Conservation (phyloP, 495 filamentous ascomycete genomes). For the Penicillium verhagenii region DNA sequence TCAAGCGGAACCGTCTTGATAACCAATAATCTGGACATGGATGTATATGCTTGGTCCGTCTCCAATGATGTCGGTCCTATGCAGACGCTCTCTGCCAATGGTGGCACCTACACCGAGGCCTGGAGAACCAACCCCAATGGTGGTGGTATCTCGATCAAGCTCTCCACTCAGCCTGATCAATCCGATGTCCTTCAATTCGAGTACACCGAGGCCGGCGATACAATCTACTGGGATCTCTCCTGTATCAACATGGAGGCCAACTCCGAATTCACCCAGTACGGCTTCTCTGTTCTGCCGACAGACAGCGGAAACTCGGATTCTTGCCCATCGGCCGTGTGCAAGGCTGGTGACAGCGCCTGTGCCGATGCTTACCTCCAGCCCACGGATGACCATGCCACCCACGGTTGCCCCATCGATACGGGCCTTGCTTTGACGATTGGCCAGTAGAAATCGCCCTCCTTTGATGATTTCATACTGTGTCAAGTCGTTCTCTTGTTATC, state of each 20-base stretch:
- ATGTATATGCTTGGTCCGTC: slow-evolving; percentile 46
- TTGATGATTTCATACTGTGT: not conserved
- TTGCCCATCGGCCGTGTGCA: slow-evolving; percentile 41
- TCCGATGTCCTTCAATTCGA: slow-evolving; percentile 47
- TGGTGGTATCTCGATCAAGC: slow-evolving; percentile 47
- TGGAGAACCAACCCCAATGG: slow-evolving; percentile 40
- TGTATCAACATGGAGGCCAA: slow-evolving; percentile 41
- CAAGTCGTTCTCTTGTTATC: slow-evolving; percentile 3
- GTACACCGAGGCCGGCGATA: slow-evolving; percentile 38
- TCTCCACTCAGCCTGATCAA: slow-evolving; percentile 28
- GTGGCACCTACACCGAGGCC: slow-evolving; percentile 35
- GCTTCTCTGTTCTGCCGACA: slow-evolving; percentile 40
- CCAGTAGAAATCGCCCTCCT: slow-evolving; percentile 24
- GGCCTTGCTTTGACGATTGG: slow-evolving; percentile 37
- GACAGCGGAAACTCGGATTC: slow-evolving; percentile 12
- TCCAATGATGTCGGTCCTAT: slow-evolving; percentile 26
- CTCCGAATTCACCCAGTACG: slow-evolving; percentile 42
- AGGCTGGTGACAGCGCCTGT: slow-evolving; percentile 37
- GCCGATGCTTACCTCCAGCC: slow-evolving; percentile 43
- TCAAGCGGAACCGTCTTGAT: slow-evolving; percentile 33
- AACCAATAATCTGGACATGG: slow-evolving; percentile 38
- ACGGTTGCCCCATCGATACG: slow-evolving; percentile 46
- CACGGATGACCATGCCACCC: slow-evolving; percentile 45
- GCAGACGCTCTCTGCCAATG: slow-evolving; percentile 29
- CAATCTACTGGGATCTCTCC: slow-evolving; percentile 46